Evolutionary conservation across 108 stramenopile species (phyloP), one percentile per base, ranked within the genome.

Genomic region (Licmophora abbreviata): DNA sequence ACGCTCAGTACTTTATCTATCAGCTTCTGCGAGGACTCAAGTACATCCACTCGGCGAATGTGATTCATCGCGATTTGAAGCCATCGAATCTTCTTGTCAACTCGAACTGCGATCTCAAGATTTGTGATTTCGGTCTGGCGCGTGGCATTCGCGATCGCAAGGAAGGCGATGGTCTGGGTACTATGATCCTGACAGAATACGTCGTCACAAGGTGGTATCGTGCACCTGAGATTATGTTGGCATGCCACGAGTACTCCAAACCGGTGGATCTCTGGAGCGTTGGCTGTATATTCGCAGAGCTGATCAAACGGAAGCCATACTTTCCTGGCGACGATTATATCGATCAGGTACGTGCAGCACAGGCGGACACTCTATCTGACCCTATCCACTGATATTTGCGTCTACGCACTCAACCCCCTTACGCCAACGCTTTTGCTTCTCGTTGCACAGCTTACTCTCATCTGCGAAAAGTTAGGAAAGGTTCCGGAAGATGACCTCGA

Each of bases 321-420:
- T 97, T 99, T 65, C 94, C 97, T 3, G 99, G 99, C 24, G 95
- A 99, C 26, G 97, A 99, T 66, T 99, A 98, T 71, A 97, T 99
- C 58, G 93, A 98, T 76, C 99, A 99, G 93, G 88, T 90, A 87
- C 74, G 66, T 65, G n/a, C n/a, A n/a, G n/a, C n/a, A n/a, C n/a
- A n/a, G n/a, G n/a, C n/a, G n/a, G n/a, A n/a, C n/a, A n/a, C n/a
- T n/a, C n/a, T n/a, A n/a, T n/a, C n/a, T n/a, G n/a, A 3, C 29
- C n/a, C n/a, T n/a, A n/a, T n/a, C n/a, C n/a, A n/a, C 44, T 22
- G 9, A 23, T 10, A 10, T 11, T 0, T 17, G 5, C 18, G 10
- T 32, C 38, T 40, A 30, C 10, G 23, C 11, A 22, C 23, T 50
- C 31, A 17, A 28, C 20, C 50, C 47, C 27, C 36, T 15, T 44